Evolutionary conservation across 768 basidiomycete species (phyloP), one percentile per base, ranked within the genome.

Genomic region (Trametes punicea): DNA sequence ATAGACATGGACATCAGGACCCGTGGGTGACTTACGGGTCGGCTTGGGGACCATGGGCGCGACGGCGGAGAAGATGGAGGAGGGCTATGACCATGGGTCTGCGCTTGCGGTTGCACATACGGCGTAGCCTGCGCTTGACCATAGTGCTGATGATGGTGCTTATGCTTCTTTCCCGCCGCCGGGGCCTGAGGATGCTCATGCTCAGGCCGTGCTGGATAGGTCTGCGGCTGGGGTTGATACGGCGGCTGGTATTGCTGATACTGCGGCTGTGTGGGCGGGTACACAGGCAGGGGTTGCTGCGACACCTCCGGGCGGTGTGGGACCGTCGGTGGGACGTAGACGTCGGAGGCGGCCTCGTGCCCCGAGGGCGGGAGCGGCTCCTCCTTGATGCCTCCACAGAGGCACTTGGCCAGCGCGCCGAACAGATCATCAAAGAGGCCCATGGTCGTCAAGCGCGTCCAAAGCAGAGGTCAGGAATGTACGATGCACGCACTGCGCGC

Each of bases 301-400:
- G 51, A 41, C 16, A 50, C 36, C 50, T 59, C 27, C 18, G 52
- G 60, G 36, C 46, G 36, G 54, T 62, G 65, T 29, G 60, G 59
- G 27, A 62, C 58, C 15, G 46, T 51, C 2, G 62, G 65, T 25
- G 59, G 59, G 23, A 62, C 41, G 34, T 64, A 64, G 21, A 61
- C 44, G 47, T 65, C 58, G 20, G 56, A 46, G 9, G 44, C 46
- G n/a, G n/a, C n/a, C n/a, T n/a, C n/a, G 7, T 45, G 38, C 8
- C 48, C 41, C 4, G 46, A 30, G 29, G 54, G 56, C 16, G 57
- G 56, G 4, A 26, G 20, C 27, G 53, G 51, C 30, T 57, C 30
- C 6, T 57, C 45, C 16, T 49, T 39, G 46, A 47, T 57, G 41
- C 55, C 51, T 7, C 53, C 49, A 42, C 59, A 62, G 18, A 57